phyloP scores from a whole-genome alignment of 352 stramenopile genomes.

The Phytophthora ohioensis region DNA sequence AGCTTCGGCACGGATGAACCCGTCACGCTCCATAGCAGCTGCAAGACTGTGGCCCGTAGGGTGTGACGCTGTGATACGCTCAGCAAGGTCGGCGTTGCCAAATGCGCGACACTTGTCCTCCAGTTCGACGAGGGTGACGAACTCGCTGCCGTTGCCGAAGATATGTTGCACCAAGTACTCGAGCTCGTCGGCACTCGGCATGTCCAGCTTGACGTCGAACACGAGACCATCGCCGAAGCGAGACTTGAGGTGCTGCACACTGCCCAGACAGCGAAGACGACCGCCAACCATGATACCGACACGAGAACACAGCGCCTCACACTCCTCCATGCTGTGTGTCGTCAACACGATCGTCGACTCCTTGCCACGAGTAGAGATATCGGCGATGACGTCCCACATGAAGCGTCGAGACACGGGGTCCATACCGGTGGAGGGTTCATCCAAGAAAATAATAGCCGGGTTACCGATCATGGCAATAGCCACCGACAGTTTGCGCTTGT shows the following conservation, averaged over 20 bases:
- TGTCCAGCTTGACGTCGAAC: conserved; percentile 70
- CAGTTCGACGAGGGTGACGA: conserved; percentile 35
- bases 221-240: conserved; percentile 95
- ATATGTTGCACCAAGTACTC: conserved; percentile 25
- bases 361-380: conserved; percentile 64
- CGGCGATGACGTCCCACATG: conserved; percentile 70
- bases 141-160: conserved; percentile 34
- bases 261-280: conserved; percentile 71
- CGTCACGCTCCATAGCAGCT: conserved; percentile 52
- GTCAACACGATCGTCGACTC: conserved; percentile 85
- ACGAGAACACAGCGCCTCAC: conserved; percentile 73
- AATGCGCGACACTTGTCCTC: conserved; percentile 47
- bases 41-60: conserved; percentile 68
- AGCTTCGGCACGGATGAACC: conserved; percentile 38
- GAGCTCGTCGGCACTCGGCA: conserved; percentile 34
- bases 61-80: conserved; percentile 49
- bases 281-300: conserved; percentile 93
- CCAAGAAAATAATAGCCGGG: conserved; percentile 89
- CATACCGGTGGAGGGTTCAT: conserved; percentile 92
- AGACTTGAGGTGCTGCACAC: conserved; percentile 93
- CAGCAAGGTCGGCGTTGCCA: conserved; percentile 42
- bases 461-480: conserved; percentile 94
- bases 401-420: conserved; percentile 86
- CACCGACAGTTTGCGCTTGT: conserved; percentile 94
- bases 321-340: conserved; percentile 86